phyloP scores from a whole-genome alignment of 495 filamentous ascomycete genomes.

The Extremus antarcticus region DNA sequence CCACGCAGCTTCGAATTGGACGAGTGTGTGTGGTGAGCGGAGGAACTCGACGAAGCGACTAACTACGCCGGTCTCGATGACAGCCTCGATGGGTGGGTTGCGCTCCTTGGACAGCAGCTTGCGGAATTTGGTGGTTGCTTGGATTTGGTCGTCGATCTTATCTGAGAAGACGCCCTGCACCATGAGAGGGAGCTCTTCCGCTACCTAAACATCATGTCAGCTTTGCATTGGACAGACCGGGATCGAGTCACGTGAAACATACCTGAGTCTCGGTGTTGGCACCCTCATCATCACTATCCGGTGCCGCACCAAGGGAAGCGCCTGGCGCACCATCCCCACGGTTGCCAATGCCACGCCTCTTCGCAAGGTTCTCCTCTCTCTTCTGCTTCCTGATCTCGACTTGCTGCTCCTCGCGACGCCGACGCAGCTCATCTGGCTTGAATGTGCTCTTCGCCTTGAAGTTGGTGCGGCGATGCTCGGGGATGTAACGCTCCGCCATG shows the following conservation, averaged over 20 bases:
- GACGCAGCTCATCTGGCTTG: slow-evolving; percentile 96
- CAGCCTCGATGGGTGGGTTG: slow-evolving; percentile 97
- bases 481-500: slow-evolving; percentile 99
- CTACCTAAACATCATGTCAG: slow-evolving; percentile 50
- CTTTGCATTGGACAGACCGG: too few species aligned
- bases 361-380: slow-evolving; percentile 96
- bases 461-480: slow-evolving; percentile 95
- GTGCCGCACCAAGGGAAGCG: slow-evolving; percentile 71
- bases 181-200: slow-evolving; percentile 96
- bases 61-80: slow-evolving; percentile 98
- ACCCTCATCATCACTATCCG: slow-evolving; percentile 95
- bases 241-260: too few species aligned
- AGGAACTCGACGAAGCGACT: slow-evolving; percentile 97
- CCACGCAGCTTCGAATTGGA: slow-evolving; percentile 99
- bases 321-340: slow-evolving; percentile 71
- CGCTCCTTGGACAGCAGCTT: slow-evolving; percentile 97
- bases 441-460: slow-evolving; percentile 99
- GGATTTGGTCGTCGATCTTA: slow-evolving; percentile 93
- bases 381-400: slow-evolving; percentile 98
- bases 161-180: slow-evolving; percentile 96
- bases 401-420: slow-evolving; percentile 96
- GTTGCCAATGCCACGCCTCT: slow-evolving; percentile 83
- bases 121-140: slow-evolving; percentile 97
- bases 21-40: slow-evolving; percentile 91
- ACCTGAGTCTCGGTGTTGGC: slow-evolving; percentile 93